phyloP scores from a whole-genome alignment of 2,329 filamentous ascomycete genomes.

The Pseudogymnoascus sp. region DNA sequence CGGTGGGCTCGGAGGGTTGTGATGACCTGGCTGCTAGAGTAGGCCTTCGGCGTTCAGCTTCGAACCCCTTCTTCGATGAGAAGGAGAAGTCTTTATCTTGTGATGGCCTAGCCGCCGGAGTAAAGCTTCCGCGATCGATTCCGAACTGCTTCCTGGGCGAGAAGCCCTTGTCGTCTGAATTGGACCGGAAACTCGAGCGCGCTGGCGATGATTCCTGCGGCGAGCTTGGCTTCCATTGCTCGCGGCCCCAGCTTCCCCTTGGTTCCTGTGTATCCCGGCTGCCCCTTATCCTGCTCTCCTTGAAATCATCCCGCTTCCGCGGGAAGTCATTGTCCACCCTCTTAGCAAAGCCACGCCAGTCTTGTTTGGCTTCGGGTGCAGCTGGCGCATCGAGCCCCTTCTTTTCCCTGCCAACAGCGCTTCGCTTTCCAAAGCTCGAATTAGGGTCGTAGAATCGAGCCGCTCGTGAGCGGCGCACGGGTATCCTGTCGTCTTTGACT shows the following conservation, averaged over 20 bases:
- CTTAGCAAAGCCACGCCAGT: conserved; percentile 11
- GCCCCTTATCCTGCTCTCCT: neutral
- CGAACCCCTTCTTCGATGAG: conserved; percentile 3
- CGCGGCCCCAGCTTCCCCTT: neutral
- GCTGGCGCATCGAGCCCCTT: conserved; percentile 23
- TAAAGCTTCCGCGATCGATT: neutral
- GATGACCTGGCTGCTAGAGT: neutral
- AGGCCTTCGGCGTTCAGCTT: neutral
- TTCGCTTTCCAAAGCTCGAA: conserved; percentile 45
- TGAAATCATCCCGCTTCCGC: neutral
- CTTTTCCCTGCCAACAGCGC: conserved; percentile 45
- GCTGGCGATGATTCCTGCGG: neutral
- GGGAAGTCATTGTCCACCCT: neutral
- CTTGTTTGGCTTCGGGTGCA: conserved; percentile 13
- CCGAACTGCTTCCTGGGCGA: neutral
- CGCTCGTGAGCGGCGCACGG: conserved; percentile 38
- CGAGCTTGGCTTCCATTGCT: neutral
- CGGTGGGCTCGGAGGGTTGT: neutral
- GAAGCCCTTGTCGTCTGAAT: neutral
- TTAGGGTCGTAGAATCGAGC: conserved; percentile 47
- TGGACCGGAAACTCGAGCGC: neutral
- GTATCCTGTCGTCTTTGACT: conserved; percentile 16
- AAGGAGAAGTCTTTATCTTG: conserved; percentile 2
- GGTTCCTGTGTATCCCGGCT: conserved; percentile 6
- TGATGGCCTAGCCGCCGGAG: neutral